phyloP scores from a whole-genome alignment of 2,329 filamentous ascomycete species.

The Penicillium sp. region DNA sequence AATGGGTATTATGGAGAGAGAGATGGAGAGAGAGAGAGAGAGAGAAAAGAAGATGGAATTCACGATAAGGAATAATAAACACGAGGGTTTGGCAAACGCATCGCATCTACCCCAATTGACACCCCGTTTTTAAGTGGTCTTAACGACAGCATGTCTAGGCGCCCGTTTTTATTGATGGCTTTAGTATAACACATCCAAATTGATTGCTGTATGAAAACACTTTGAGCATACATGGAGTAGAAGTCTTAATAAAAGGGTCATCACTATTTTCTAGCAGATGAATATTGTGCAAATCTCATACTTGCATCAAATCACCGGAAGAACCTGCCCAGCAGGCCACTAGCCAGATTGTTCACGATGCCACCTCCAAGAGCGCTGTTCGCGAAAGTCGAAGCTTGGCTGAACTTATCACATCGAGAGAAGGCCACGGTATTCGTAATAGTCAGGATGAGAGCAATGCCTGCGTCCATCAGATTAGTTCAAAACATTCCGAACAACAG shows the following conservation, averaged over 20 bases:
- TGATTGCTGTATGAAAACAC: slow-evolving; percentile 10
- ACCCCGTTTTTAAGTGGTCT: too few relatives aligned
- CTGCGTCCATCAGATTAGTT: slow-evolving; percentile 28
- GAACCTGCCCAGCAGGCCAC: slow-evolving; percentile 56
- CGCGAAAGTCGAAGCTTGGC: slow-evolving; percentile 60
- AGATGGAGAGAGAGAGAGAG: background rate
- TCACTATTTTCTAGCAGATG: background rate
- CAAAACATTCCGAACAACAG: background rate
- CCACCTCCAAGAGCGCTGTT: slow-evolving; percentile 57
- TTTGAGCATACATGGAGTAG: slow-evolving; percentile 1
- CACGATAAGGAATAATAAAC: background rate
- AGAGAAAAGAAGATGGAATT: too few relatives aligned
- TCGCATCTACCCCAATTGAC: too few relatives aligned
- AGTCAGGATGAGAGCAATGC: slow-evolving; percentile 51
- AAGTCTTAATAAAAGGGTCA: background rate
- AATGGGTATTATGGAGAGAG: background rate
- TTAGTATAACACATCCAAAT: background rate
- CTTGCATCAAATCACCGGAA: slow-evolving; percentile 44
- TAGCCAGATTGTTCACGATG: slow-evolving; percentile 55
- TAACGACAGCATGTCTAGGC: background rate
- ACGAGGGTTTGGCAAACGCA: too few relatives aligned
- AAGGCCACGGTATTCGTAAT: slow-evolving; percentile 55
- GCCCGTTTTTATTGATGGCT: background rate
- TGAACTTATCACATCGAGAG: slow-evolving; percentile 53
- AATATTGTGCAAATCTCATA: background rate